Evolutionary conservation across 345 rosid species (phyloP).

Genomic region (Eutrema japonicum): DNA sequence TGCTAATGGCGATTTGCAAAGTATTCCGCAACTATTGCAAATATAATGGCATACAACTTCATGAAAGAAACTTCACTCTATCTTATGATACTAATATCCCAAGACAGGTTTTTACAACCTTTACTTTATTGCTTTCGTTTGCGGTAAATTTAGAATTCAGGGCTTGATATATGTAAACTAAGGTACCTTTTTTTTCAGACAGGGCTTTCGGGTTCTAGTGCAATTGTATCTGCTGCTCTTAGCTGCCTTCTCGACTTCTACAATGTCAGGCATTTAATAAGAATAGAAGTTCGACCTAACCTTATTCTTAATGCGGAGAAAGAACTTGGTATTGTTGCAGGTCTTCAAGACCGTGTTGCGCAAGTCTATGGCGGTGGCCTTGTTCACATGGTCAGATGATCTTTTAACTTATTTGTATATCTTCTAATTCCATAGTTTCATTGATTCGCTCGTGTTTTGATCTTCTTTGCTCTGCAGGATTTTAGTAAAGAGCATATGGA

Average conservation of each 20-base stretch:
- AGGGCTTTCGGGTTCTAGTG: constrained; percentile 95
- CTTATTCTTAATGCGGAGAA: constrained; percentile 74
- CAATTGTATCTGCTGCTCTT: constrained; percentile 85
- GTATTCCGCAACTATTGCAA: constrained; percentile 62
- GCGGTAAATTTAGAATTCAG: neutral
- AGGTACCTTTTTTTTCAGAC: constrained; percentile 54
- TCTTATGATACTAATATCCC: constrained; percentile 93
- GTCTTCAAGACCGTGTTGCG: constrained; percentile 94
- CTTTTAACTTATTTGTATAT: neutral
- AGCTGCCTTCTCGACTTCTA: constrained; percentile 89
- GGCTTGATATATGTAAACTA: neutral
- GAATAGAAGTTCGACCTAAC: constrained; percentile 72
- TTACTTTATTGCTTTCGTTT: neutral
- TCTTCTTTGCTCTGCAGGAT: constrained; percentile 54
- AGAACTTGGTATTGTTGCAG: constrained; percentile 91
- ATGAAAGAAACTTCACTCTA: constrained; percentile 57
- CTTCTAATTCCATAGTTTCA: neutral
- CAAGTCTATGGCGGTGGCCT: constrained; percentile 92
- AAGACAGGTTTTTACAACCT: constrained; percentile 60
- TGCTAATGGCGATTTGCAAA: constrained; percentile 87
- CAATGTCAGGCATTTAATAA: constrained; percentile 70
- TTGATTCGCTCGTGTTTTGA: neutral
- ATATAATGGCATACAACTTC: constrained; percentile 61
- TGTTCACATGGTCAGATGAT: constrained; percentile 69
- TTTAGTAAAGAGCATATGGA: constrained; percentile 83